A percentile compares a stretch with the other conserved stretches of the same genome.
Conservation (phyloP, 2,329 filamentous ascomycete species). For the Cryoendolithus antarcticus region DNA sequence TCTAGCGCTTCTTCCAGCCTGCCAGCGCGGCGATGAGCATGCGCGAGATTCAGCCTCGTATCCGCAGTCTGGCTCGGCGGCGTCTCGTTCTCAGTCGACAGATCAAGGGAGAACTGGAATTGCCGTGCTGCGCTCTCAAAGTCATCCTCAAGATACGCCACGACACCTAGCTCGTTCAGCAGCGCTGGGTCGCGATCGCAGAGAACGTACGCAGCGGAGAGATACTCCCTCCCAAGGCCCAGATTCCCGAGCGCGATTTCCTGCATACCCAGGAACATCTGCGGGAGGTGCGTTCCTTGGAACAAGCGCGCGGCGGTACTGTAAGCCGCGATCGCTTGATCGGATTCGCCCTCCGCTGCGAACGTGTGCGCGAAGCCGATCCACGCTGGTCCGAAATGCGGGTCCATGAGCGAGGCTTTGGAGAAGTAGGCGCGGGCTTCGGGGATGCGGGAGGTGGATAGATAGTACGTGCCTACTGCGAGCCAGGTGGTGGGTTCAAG, state of each 20-base stretch:
- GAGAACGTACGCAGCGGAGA: constrained; percentile 74
- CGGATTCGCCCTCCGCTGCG: constrained; percentile 91
- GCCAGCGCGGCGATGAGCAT: constrained; percentile 65
- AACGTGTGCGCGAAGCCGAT: constrained; percentile 98
- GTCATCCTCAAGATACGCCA: constrained; percentile 81
- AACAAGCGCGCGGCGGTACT: constrained; percentile 89
- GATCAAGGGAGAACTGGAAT: constrained; percentile 66
- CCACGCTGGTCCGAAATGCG: constrained; percentile 94
- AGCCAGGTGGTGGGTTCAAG: constrained; percentile 88
- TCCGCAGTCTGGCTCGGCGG: constrained; percentile 71
- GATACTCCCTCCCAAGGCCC: constrained; percentile 83
- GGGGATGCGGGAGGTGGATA: constrained; percentile 75
- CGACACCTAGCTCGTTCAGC: constrained; percentile 89
- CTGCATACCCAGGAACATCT: constrained; percentile 96
- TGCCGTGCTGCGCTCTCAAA: constrained; percentile 62
- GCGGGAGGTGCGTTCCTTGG: constrained; percentile 90
- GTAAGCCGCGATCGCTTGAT: constrained; percentile 96
- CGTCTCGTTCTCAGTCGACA: constrained; percentile 63
- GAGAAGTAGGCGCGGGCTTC: constrained; percentile 94
- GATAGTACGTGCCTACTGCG: constrained; percentile 90
- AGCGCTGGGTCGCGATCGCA: constrained; percentile 79
- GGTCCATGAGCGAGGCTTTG: constrained; percentile 94
- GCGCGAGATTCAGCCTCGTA: constrained; percentile 77
- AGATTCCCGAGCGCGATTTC: constrained; percentile 94
- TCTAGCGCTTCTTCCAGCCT: constrained; percentile 58